Percentiles rank a stretch among this genome's conserved stretches.
Conservation (phyloP, 352 stramenopile genomes). For the Phytopythium chamaehyphon region DNA sequence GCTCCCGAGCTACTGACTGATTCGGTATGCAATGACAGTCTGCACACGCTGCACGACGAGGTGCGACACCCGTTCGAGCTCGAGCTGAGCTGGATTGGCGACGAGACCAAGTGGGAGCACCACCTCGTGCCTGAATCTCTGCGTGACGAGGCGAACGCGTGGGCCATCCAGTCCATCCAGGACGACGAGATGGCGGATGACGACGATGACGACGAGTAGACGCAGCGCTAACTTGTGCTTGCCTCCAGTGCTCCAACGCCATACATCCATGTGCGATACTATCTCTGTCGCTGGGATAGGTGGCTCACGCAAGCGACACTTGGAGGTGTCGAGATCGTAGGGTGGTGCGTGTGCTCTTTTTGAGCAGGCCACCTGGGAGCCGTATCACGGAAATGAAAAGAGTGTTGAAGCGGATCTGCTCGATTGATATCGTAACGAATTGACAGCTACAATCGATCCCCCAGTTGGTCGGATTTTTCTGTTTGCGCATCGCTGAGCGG, state of each 20-base stretch:
- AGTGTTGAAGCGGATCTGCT: no score
- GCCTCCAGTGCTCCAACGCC: neutral
- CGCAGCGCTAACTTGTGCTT: neutral
- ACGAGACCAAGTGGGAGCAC: constrained; percentile 95
- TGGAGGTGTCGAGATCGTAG: no score
- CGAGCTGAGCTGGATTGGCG: constrained; percentile 97
- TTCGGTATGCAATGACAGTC: constrained; percentile 31
- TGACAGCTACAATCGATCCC: no score
- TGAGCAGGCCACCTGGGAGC: no score
- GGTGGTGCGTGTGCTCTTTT: no score
- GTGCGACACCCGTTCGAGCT: constrained; percentile 98
- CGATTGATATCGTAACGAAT: no score
- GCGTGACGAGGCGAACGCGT: constrained; percentile 81
- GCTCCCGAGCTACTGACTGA: constrained; percentile 1
- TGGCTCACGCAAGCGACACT: no score
- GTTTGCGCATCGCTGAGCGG: no score
- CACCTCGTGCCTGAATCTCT: constrained; percentile 89
- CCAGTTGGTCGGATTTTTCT: no score
- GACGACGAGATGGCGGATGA: constrained; percentile 87
- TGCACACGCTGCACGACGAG: constrained; percentile 96
- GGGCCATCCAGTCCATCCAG: constrained; percentile 83
- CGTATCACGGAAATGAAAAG: no score
- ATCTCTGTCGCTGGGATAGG: no score
- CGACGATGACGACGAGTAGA: constrained; percentile 70
- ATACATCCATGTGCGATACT: no score